phyloP scores from a whole-genome alignment of 2,329 filamentous ascomycete species.

The Acarospora socialis region DNA sequence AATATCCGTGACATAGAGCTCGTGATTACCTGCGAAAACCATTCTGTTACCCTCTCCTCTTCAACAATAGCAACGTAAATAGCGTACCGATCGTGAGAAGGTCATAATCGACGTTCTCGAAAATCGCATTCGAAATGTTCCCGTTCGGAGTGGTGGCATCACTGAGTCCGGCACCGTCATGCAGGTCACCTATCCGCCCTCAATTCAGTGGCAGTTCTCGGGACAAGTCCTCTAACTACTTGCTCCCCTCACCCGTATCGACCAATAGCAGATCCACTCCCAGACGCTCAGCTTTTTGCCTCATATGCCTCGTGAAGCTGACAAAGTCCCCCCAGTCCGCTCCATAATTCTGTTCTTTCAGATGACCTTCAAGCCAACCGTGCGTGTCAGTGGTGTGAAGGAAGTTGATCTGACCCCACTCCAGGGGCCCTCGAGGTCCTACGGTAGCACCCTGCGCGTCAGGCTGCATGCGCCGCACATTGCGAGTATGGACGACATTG shows the following conservation, averaged over 20 bases:
- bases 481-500: slow-evolving; percentile 27
- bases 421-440: slow-evolving; percentile 24
- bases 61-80: neutral
- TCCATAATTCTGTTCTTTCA: slow-evolving; percentile 49
- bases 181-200: slow-evolving; percentile 37
- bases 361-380: slow-evolving; percentile 45
- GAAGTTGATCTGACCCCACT: slow-evolving; percentile 51
- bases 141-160: slow-evolving; percentile 47
- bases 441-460: slow-evolving; percentile 27
- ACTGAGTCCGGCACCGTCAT: slow-evolving; percentile 49
- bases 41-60: neutral
- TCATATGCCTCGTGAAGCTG: slow-evolving; percentile 37
- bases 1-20: slow-evolving; percentile 48
- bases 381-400: slow-evolving; percentile 49
- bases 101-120: slow-evolving; percentile 40
- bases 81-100: slow-evolving; percentile 34
- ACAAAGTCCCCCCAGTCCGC: slow-evolving; percentile 55
- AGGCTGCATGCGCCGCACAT: slow-evolving; percentile 31
- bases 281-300: slow-evolving; percentile 40
- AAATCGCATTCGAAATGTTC: slow-evolving; percentile 37
- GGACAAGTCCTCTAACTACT: slow-evolving; percentile 4
- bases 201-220: neutral
- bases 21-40: slow-evolving; percentile 38
- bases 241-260: slow-evolving; percentile 50
- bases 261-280: slow-evolving; percentile 46